Base-by-base conservation (phyloP, 2,329 filamentous ascomycete species). In the Hymenoscyphus scutula region DNA sequence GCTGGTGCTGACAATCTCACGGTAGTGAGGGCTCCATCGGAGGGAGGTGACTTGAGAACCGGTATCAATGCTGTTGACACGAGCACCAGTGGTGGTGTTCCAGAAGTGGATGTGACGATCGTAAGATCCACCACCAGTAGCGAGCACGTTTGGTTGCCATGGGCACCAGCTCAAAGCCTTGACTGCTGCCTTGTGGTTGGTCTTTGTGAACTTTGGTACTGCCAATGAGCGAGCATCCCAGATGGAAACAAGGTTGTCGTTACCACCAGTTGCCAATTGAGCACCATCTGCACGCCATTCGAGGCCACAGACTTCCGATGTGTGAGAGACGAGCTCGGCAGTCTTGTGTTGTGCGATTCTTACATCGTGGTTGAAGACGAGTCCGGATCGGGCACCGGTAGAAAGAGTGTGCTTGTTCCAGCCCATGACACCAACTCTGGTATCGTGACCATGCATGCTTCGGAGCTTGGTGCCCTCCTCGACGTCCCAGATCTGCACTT, bases 61-160 rank as follows among this genome's bases (percentile, higher is more conserved):
- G 48, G 95, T 98, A 77, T 98, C 93, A 77, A 99, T 98, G 84
- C 92, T 96, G 88, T 99, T 99, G 80, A 96, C 93, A 71, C 95
- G 91, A 59, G 95, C 94, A 65, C 95, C 95, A 4, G 94, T 97
- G 25, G 95, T 98, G 55, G 93, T 96, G 84, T 99, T 99, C 95
- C 95, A 99, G 86, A 99, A 99, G 82, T 99, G 95, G 77, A 99
- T 99, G 79, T 97, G 91, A 71, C 92, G 90, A 76, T 99, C 95
- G 77, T 97, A 96, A 53, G 92, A 96, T 70, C 95, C 95, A 74
- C 95, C 95, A 62, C 95, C 95, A 53, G 95, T 98, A 62, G 95
- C 95, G 56, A 99, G 89, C 57, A 98, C 87, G 83, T 97, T 98
- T 78, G 91, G 88, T 81, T 97, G 95, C 95, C 95, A 99, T 53